Evolutionary conservation across 495 filamentous ascomycete genomes (phyloP), one percentile per base, ranked within the genome.

Genomic region (Penicillium paradoxum): DNA sequence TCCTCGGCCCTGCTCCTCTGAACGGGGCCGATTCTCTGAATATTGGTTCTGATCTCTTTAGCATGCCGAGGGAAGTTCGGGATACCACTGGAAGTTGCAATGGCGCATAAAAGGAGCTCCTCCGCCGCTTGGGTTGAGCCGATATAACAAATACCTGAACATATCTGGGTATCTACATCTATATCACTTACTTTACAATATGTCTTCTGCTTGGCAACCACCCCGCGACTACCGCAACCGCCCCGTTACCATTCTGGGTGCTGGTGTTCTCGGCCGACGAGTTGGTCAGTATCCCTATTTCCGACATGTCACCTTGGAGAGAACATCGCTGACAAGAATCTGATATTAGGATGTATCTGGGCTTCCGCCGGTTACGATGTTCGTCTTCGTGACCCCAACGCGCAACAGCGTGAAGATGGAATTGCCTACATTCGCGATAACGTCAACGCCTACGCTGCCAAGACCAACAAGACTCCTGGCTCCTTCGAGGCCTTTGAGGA

Each of bases 231-330:
- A 69, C 56, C 49, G 58, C n/a, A 60, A 48, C 8, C 69, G 71
- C 3, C 73, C 73, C 5, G 71, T 79, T 18, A 58, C 57, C 19
- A 56, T 79, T 33, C 58, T 78, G 10, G 76, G 77, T 0, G 75
- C 63, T 24, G 77, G 77, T 25, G 74, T 78, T 0, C 67, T 79
- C 1, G 76, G 76, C 14, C 66, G 73, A 45, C 67, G 73, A 29
- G 65, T 79, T 10, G 71, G 72, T 64, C 54, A 22, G 59, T 43
- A 43, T 25, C 10, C 2, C 49, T n/a, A 22, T 18, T 13, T n/a
- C n/a, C n/a, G 4, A 1, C 19, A 17, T 34, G 14, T 15, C 10
- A 15, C 33, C 18, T 4, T 11, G 4, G 7, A 13, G 14, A 37
- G 24, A 46, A 4, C 3, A 17, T 1, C 22, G 18, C 51, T 54